Conservation (phyloP, 805 yeast genomes). For the Lipomyces orientalis region DNA sequence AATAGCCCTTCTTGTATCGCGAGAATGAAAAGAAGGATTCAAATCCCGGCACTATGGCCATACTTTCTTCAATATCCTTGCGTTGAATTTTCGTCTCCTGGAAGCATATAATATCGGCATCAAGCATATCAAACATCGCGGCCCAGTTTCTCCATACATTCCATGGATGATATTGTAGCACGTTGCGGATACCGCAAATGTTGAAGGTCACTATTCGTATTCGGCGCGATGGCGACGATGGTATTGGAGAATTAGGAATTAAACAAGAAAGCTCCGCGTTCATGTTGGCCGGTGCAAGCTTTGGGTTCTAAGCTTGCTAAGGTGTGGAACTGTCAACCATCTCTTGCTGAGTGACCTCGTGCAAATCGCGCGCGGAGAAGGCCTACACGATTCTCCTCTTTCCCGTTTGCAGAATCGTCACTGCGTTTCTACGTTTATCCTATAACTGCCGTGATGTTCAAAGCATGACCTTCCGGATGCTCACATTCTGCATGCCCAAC, state of each 20-base stretch:
- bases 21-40: constrained; percentile 75
- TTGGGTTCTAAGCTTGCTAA: not conserved
- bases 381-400: too few relatives aligned
- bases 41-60: constrained; percentile 62
- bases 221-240: constrained; percentile 1
- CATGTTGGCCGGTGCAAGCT: not conserved
- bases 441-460: too few relatives aligned
- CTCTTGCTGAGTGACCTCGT: too few relatives aligned
- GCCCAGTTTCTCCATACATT: constrained; percentile 53
- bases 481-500: too few relatives aligned
- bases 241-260: not conserved
- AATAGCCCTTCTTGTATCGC: constrained; percentile 72
- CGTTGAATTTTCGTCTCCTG: constrained; percentile 81
- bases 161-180: constrained; percentile 88
- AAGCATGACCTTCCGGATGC: too few relatives aligned
- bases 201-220: constrained; percentile 74
- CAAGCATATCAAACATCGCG: constrained; percentile 57
- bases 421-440: too few relatives aligned
- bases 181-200: constrained; percentile 81
- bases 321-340: too few relatives aligned
- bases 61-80: constrained; percentile 53
- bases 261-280: not conserved
- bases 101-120: constrained; percentile 79
- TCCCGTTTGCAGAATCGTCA: too few relatives aligned
- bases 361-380: too few relatives aligned